These are phyloP conservation scores for Pleoardoris graminearum DNA, from an alignment of 2,329 filamentous ascomycete species.

Conservation along the genomic window DNA sequence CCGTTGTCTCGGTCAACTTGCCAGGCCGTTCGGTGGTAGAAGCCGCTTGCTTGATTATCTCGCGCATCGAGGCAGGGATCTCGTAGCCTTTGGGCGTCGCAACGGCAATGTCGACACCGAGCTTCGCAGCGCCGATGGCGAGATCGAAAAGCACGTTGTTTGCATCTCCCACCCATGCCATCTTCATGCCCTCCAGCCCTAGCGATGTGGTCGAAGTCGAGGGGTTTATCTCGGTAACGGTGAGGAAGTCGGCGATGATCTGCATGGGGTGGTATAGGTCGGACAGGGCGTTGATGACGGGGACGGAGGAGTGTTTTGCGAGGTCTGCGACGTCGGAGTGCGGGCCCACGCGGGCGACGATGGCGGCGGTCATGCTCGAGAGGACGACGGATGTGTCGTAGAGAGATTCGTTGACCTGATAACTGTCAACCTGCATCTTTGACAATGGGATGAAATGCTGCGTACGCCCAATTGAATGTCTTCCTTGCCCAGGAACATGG, in stretches of 20 bases:
- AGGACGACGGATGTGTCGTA: constrained; percentile 90
- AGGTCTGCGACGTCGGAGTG: constrained; percentile 55
- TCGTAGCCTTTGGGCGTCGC: constrained; percentile 84
- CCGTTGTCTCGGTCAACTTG: constrained; percentile 71
- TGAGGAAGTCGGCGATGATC: constrained; percentile 91
- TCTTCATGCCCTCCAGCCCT: constrained; percentile 79
- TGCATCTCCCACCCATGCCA: constrained; percentile 94
- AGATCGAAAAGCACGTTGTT: constrained; percentile 98
- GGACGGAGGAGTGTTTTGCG: constrained; percentile 53
- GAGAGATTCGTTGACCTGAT: constrained; percentile 86
- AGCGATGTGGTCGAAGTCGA: constrained; percentile 55
- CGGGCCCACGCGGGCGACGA: constrained; percentile 56
- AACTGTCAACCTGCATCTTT: constrained; percentile 13
- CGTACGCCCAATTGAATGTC: constrained; percentile 92
- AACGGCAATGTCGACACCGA: constrained; percentile 83
- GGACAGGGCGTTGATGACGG: constrained; percentile 66
- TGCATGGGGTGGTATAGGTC: constrained; percentile 93
- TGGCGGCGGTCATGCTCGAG: constrained; percentile 66
- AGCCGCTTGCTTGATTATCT: constrained; percentile 69
- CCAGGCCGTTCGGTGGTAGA: constrained; percentile 62
- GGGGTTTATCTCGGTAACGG: constrained; percentile 78
- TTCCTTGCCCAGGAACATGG: constrained; percentile 94
- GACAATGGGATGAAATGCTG: too few species aligned
- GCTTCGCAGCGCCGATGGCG: constrained; percentile 82
- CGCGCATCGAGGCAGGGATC: constrained; percentile 74